Percentiles rank a stretch among this genome's conserved stretches.
Evolutionary conservation across 1,284 basidiomycete genomes (phyloP).

Genomic region (Pyrrhoderma lamaoense): DNA sequence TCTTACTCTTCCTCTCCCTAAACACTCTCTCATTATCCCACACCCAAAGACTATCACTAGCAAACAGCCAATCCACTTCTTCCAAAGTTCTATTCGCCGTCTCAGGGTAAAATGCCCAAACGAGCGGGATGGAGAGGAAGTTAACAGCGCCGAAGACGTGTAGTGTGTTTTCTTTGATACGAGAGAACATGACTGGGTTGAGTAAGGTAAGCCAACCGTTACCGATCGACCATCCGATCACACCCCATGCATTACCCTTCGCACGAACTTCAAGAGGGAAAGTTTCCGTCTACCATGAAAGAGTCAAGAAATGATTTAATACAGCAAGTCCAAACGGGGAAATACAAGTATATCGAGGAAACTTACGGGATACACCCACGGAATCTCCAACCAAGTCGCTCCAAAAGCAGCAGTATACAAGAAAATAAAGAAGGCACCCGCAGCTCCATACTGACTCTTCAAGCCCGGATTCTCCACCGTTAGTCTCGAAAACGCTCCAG

Average conservation of each 20-base stretch:
- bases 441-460: slow-evolving; percentile 37
- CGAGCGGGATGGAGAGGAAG: slow-evolving; percentile 40
- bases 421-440: slow-evolving; percentile 43
- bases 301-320: slow-evolving; percentile 25
- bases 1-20: slow-evolving; percentile 20
- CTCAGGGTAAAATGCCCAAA: slow-evolving; percentile 46
- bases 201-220: slow-evolving; percentile 32
- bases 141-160: slow-evolving; percentile 42
- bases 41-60: slow-evolving; percentile 37
- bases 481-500: slow-evolving; percentile 38
- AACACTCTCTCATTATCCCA: slow-evolving; percentile 39
- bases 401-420: slow-evolving; percentile 41
- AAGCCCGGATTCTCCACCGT: slow-evolving; percentile 38
- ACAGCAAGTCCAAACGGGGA: neutral
- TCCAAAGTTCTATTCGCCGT: slow-evolving; percentile 46
- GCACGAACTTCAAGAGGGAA: slow-evolving; percentile 60
- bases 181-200: slow-evolving; percentile 32
- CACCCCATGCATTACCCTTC: slow-evolving; percentile 47
- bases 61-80: slow-evolving; percentile 44
- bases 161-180: slow-evolving; percentile 33
- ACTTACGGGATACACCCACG: slow-evolving; percentile 35
- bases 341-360: neutral
- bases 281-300: slow-evolving; percentile 35
- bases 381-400: slow-evolving; percentile 54
- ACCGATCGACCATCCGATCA: slow-evolving; percentile 47